A percentile compares a stretch with the other conserved stretches of the same genome.
phyloP scores from a whole-genome alignment of 129 eudicot species.

The Gnaphalium uliginosum region DNA sequence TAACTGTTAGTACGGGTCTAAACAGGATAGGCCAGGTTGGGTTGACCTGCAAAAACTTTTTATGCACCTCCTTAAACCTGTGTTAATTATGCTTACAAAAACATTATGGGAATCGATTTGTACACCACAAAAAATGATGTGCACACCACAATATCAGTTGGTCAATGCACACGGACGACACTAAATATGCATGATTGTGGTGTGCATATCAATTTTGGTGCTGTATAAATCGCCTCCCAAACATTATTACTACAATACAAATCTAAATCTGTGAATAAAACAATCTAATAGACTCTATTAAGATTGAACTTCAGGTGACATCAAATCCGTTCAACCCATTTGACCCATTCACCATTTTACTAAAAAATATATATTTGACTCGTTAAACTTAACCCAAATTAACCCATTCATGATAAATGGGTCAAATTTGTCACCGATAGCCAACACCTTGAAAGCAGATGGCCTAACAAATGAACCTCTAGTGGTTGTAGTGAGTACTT shows the following conservation, averaged over 20 bases:
- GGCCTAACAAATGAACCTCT: background rate
- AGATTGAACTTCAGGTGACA: background rate
- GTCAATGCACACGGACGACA: background rate
- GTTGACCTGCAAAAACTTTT: background rate
- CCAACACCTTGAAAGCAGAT: background rate
- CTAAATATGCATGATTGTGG: background rate
- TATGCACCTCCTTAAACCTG: background rate
- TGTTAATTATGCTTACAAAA: background rate
- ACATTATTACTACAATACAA: background rate
- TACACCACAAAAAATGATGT: no score
- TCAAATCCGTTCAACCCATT: background rate
- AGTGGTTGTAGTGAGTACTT: conserved; percentile 41
- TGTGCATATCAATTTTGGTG: background rate
- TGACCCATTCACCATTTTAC: background rate
- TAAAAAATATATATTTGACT: background rate
- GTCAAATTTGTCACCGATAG: background rate
- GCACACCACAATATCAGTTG: no score
- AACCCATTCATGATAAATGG: background rate
- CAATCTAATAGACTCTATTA: background rate
- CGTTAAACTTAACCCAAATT: background rate
- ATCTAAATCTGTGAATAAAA: conserved; percentile 8
- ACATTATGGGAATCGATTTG: no score
- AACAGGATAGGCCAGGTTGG: background rate
- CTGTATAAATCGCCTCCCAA: background rate
- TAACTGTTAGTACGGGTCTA: background rate